phyloP scores from a whole-genome alignment of 2,329 filamentous ascomycete species.

The Colletotrichum lini region DNA sequence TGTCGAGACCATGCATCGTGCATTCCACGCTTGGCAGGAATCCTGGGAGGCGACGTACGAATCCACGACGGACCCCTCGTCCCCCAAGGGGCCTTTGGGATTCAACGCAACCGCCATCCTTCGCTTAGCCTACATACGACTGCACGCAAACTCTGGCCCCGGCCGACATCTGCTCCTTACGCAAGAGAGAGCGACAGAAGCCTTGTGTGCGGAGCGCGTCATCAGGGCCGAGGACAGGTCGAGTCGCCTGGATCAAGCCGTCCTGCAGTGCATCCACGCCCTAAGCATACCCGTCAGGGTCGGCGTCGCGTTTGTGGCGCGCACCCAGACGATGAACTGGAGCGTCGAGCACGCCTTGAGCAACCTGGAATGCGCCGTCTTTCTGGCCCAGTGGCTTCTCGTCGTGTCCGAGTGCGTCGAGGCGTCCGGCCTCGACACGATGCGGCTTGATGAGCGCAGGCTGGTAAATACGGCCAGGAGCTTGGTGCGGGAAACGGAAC shows the following conservation, averaged over 20 bases:
- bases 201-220: conserved; percentile 54
- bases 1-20: conserved; percentile 59
- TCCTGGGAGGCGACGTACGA: conserved; percentile 67
- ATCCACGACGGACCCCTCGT: conserved; percentile 67
- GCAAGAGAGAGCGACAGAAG: conserved; percentile 59
- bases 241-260: conserved; percentile 62
- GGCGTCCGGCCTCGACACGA: conserved; percentile 33
- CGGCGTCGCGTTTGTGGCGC: conserved; percentile 66
- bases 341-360: conserved; percentile 68
- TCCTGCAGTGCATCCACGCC: conserved; percentile 67
- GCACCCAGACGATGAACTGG: conserved; percentile 68
- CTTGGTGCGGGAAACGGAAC: conserved; percentile 47
- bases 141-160: conserved; percentile 40
- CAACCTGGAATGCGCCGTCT: conserved; percentile 65
- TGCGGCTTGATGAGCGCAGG: conserved; percentile 44
- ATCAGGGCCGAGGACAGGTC: conserved; percentile 49
- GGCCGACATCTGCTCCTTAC: conserved; percentile 63
- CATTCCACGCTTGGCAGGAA: conserved; percentile 65
- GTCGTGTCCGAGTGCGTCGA: conserved; percentile 33
- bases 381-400: conserved; percentile 60
- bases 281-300: conserved; percentile 68
- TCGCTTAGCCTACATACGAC: conserved; percentile 49
- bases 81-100: conserved; percentile 65
- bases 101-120: conserved; percentile 58
- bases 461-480: conserved; percentile 44